Percentiles rank a stretch among this genome's conserved stretches.
These are phyloP conservation scores for Cutaneotrichosporon spelunceum DNA, from an alignment of 1,284 basidiomycete species.

Conservation along the genomic window DNA sequence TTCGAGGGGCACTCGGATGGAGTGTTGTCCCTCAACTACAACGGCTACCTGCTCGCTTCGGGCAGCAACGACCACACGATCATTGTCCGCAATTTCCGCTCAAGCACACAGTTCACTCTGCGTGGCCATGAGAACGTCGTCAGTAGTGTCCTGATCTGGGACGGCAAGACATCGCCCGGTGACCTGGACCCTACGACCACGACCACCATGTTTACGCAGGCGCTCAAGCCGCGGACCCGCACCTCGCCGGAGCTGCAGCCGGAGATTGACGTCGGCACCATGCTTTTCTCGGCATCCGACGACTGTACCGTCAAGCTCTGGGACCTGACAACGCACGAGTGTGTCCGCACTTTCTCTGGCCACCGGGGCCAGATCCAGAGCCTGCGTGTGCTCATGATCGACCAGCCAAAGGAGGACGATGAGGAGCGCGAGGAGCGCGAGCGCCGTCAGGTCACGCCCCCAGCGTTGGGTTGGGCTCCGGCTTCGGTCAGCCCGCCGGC, in stretches of 20 bases:
- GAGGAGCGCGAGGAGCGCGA: constrained; percentile 32
- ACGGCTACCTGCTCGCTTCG: constrained; percentile 85
- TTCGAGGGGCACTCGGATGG: constrained; percentile 87
- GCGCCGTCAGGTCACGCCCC: constrained; percentile 12
- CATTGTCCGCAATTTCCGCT: constrained; percentile 89
- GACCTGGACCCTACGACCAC: constrained; percentile 50
- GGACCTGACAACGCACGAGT: constrained; percentile 79
- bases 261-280: constrained; percentile 72
- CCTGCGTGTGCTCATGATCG: constrained; percentile 70
- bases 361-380: constrained; percentile 96
- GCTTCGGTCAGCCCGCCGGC: constrained; percentile 10
- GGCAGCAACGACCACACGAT: constrained; percentile 86
- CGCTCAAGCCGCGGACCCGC: constrained; percentile 12
- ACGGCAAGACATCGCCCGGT: constrained; percentile 58
- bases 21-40: constrained; percentile 88
- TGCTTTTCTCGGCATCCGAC: constrained; percentile 95
- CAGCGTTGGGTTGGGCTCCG: constrained; percentile 14
- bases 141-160: constrained; percentile 92
- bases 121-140: constrained; percentile 96
- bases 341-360: constrained; percentile 78
- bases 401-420: constrained; percentile 40
- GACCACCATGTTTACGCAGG: constrained; percentile 44
- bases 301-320: constrained; percentile 91
- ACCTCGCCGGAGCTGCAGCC: constrained; percentile 19
- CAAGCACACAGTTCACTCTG: constrained; percentile 85